Evolutionary conservation across 192 early-diverging fungal genomes (phyloP).

Genomic region (Bifiguratus adelaidae): DNA sequence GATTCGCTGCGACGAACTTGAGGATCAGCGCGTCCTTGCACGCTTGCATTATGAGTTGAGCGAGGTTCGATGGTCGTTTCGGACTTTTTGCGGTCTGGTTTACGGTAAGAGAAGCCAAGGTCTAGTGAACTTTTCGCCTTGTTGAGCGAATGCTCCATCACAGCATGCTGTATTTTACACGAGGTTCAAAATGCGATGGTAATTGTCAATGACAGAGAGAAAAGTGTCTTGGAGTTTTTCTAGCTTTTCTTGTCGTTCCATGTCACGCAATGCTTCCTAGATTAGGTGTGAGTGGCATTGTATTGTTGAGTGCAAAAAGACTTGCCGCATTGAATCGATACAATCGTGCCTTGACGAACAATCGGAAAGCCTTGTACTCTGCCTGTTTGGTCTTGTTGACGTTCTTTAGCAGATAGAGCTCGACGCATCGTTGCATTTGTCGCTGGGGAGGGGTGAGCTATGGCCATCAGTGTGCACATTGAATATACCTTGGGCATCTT

Average conservation of each 20-base stretch:
- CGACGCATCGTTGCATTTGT: constrained; percentile 74
- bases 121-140: no score
- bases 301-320: neutral
- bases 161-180: no score
- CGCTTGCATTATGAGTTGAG: no score
- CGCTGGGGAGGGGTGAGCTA: constrained; percentile 27
- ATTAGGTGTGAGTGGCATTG: constrained; percentile 1
- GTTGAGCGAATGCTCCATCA: no score
- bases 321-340: constrained; percentile 66
- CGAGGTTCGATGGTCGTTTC: no score
- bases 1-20: no score
- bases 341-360: constrained; percentile 78
- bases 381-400: constrained; percentile 41
- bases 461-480: neutral
- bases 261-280: constrained; percentile 50
- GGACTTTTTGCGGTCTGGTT: no score
- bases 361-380: constrained; percentile 45
- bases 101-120: no score
- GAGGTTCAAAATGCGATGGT: constrained; percentile 44
- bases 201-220: constrained; percentile 63
- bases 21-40: no score
- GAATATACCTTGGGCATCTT: constrained; percentile 65
- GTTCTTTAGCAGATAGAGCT: constrained; percentile 58
- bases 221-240: constrained; percentile 72
- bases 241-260: constrained; percentile 55